Base-by-base conservation (phyloP, 768 basidiomycete genomes). In the Lactarius indigo region DNA sequence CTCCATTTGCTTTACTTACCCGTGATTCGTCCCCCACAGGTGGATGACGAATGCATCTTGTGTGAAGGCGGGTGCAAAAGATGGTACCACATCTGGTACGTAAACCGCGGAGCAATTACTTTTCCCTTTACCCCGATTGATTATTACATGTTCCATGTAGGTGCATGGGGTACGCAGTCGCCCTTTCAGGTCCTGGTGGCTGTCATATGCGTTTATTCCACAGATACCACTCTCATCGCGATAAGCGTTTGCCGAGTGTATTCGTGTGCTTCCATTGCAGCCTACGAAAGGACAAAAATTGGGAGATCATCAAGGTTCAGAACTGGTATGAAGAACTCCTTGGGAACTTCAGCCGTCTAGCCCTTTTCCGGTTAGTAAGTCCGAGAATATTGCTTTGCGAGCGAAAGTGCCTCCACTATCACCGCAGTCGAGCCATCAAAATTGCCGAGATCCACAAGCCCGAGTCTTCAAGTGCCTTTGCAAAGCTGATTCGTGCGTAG, bases 71-170 rank as follows among this genome's bases (percentile, higher is more conserved):
- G 81, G n/a, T 92, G 92, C 75, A 79, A 79, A 20, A 82, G 79
- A 64, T 92, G 90, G 90, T 88, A 84, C 73, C 92, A 94, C 74
- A 71, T 86, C 52, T 94, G 91, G 91, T 91, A 63, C 62, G 84
- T 73, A 64, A 33, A 23, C 59, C 30, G 13, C 59, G 9, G 9
- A 35, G 26, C 26, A 26, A 35, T 10, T 17, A 35, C 20, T 10
- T 3, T 20, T 3, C 35, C 4, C 35, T 26, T 13, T 15, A 28
- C 39, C 17, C 64, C 31, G 28, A 62, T 33, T n/a, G 39, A 23
- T 59, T 50, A 13, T 17, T 50, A 13, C 33, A n/a, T 15, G 15
- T 17, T 42, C 7, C 33, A 26, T 15, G 15, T 56, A 87, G 86
- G 86, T 88, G 86, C 71, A 84, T 87, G 81, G 86, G 86, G 84